These are phyloP conservation scores for Aspergillus ruber DNA, from an alignment of 2,329 filamentous ascomycete species.

Conservation along the genomic window DNA sequence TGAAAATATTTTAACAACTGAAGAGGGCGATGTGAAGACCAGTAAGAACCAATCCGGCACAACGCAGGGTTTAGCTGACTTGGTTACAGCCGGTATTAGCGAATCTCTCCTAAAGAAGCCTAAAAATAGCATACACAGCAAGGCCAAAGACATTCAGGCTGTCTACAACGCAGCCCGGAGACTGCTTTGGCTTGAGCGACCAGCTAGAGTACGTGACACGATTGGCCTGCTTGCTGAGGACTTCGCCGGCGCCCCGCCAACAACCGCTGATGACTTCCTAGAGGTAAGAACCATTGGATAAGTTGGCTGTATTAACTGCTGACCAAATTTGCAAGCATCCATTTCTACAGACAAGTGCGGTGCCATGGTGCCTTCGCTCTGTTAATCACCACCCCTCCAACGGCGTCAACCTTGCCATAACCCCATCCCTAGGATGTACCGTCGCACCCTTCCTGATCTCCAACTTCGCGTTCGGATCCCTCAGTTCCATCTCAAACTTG, in stretches of 20 bases:
- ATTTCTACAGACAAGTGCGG: slow-evolving; percentile 2
- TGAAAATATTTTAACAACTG: slow-evolving; percentile 3
- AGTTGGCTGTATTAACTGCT: not conserved
- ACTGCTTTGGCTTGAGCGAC: slow-evolving; percentile 3
- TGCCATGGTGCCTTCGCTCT: slow-evolving; percentile 10
- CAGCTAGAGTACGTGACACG: slow-evolving; percentile 1
- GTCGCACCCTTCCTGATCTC: slow-evolving; percentile 66
- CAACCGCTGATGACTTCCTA: slow-evolving; percentile 5
- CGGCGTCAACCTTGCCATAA: slow-evolving; percentile 59
- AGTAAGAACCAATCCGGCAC: not conserved
- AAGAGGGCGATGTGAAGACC: slow-evolving; percentile 6
- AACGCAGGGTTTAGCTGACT: not conserved
- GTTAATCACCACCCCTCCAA: slow-evolving; percentile 30
- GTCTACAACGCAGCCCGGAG: slow-evolving; percentile 1
- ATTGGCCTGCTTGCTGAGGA: slow-evolving; percentile 7
- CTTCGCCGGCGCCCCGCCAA: slow-evolving; percentile 3
- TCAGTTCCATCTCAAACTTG: slow-evolving; percentile 61
- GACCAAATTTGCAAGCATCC: slow-evolving; percentile 5
- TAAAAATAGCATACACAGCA: not conserved
- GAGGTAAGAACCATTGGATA: slow-evolving; percentile 4
- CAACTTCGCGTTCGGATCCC: slow-evolving; percentile 56
- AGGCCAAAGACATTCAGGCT: slow-evolving; percentile 3
- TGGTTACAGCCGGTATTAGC: slow-evolving; percentile 4
- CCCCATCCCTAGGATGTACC: slow-evolving; percentile 62
- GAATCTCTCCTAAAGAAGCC: slow-evolving; percentile 3